Conservation (phyloP, 1,284 basidiomycete genomes). For the Ceratobasidium sp. region DNA sequence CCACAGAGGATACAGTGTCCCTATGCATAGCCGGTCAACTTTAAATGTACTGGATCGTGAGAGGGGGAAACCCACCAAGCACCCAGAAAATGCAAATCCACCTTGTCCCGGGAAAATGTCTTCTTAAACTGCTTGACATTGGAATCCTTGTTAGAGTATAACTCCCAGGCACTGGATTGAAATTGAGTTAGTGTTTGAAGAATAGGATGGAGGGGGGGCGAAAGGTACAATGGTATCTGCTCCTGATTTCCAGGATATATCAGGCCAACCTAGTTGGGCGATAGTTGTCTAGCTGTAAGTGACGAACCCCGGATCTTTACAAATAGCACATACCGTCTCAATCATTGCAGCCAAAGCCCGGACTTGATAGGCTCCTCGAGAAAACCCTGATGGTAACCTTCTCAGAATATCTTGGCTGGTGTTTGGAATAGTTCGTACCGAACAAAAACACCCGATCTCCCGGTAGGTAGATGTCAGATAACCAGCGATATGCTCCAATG, state of each 20-base stretch:
- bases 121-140: slow-evolving; percentile 50
- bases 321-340: slow-evolving; percentile 49
- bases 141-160: slow-evolving; percentile 49
- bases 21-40: slow-evolving; percentile 46
- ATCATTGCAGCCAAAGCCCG: slow-evolving; percentile 57
- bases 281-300: not conserved
- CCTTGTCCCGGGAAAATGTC: slow-evolving; percentile 52
- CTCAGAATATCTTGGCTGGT: too few species aligned
- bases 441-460: slow-evolving; percentile 43
- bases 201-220: not conserved
- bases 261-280: slow-evolving; percentile 50
- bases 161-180: slow-evolving; percentile 55
- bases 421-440: too few species aligned
- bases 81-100: slow-evolving; percentile 53
- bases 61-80: slow-evolving; percentile 50
- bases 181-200: too few species aligned
- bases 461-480: slow-evolving; percentile 33
- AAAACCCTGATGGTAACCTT: slow-evolving; percentile 59
- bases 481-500: slow-evolving; percentile 43
- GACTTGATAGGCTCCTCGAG: slow-evolving; percentile 58
- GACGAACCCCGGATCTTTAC: too few species aligned
- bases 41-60: too few species aligned
- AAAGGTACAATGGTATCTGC: slow-evolving; percentile 53
- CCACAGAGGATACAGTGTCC: slow-evolving; percentile 57
- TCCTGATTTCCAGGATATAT: slow-evolving; percentile 52